Conservation (phyloP, 169 alveolate species). For the Eimeria sp. region DNA sequence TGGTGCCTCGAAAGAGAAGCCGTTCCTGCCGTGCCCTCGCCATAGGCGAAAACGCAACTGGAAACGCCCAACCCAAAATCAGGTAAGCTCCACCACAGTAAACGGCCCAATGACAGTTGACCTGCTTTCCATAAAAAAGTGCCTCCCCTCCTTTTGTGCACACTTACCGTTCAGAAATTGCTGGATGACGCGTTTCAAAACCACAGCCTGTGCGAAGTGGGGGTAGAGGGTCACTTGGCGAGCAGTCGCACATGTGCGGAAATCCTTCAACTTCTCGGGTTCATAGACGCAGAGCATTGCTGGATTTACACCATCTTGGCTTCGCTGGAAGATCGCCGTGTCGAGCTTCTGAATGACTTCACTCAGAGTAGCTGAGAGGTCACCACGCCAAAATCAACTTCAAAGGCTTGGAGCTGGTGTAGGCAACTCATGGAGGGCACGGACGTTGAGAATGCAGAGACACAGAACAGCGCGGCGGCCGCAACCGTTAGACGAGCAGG, state of each 20-base stretch:
- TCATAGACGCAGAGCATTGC: constrained; percentile 34
- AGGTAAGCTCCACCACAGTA: not conserved
- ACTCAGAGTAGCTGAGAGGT: constrained; percentile 29
- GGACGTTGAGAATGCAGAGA: not conserved
- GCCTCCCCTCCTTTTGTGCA: not conserved
- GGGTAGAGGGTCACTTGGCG: constrained; percentile 60
- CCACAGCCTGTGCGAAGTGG: constrained; percentile 50
- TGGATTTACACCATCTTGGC: constrained; percentile 11
- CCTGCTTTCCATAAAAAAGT: not conserved
- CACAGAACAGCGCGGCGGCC: not conserved
- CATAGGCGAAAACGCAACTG: not conserved
- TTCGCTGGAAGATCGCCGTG: constrained; percentile 35
- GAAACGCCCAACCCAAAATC: not conserved
- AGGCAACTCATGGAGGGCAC: not conserved
- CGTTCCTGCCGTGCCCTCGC: not conserved
- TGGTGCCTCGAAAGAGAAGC: not conserved
- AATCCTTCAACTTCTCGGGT: constrained; percentile 34
- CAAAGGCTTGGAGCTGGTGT: not conserved
- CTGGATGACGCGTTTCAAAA: constrained; percentile 23
- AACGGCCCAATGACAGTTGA: not conserved
- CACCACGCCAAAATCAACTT: not conserved
- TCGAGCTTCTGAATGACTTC: constrained; percentile 61
- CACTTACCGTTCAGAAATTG: constrained; percentile 27
- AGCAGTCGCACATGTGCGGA: constrained; percentile 36
- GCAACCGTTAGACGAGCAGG: not conserved